Base-by-base conservation (phyloP, 352 stramenopile genomes). In the Phytophthora pluvialis region DNA sequence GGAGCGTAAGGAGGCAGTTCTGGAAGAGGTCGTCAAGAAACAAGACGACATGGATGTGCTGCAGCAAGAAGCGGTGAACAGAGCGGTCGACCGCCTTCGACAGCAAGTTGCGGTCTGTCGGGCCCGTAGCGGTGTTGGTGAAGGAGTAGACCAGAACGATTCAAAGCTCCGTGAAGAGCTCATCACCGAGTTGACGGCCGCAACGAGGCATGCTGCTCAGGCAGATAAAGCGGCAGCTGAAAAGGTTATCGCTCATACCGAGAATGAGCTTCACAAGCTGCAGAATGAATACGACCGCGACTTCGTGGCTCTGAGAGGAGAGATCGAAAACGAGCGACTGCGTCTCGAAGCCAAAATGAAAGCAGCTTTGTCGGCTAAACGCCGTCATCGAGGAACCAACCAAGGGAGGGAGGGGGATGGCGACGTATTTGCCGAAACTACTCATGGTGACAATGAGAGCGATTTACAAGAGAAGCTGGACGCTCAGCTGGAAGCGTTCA, bases 11-110 rank as follows among this genome's bases (percentile, higher is more conserved):
- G 71, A 81, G 7, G 45, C 53, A 5, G 15, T 71, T 5, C 50
- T 80, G n/a, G 71, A 81, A 54, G 48, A 68, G 1, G 25, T 86
- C 18, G 69, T 81, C 2, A 76, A 61, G 31, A 66, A 73, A 7
- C 70, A 83, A 40, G 74, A 78, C n/a, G 56, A 73, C 21, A 80
- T 81, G 59, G 74, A 83, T 10, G 39, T 50, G 36, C 40, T 42
- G 8, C 52, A 58, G 12, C 49, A 80, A 39, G 46, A 73, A 46
- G 61, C 64, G 0, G 47, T 73, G 2, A 38, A 53, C 15, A 29
- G 9, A 4, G 70, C 69, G 0, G 28, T 75, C 4, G 36, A 50
- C 9, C 13, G 16, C 10, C 55, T 75, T 40, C 59, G 32, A 49
- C 35, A 75, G 29, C 35, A 60, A 26, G 16, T 75, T 35, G 26